Evolutionary conservation across 495 filamentous ascomycete species (phyloP), one percentile per base, ranked within the genome.

Genomic region (Rostrohypoxylon terebratum): DNA sequence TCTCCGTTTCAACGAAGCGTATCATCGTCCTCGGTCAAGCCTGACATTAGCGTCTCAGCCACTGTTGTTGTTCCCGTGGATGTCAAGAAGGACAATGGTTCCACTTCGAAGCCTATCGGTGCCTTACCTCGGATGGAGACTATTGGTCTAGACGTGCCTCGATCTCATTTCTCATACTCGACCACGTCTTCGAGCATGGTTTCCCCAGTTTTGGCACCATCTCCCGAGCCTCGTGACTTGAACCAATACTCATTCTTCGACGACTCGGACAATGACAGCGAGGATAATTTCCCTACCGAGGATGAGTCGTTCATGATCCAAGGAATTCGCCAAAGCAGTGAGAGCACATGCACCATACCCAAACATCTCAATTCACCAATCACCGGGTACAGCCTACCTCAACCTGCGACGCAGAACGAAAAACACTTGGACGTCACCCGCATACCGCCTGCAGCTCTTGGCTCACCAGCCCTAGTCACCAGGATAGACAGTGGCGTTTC

Each of bases 331-430:
- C 47, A 48, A 33, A 45, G 65, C 21, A 45, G 45, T 10, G 59
- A 65, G 1, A 25, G 13, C 36, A 48, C 44, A 7, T 55, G 65
- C 18, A 58, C 36, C 51, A 65, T 66, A 50, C 55, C 58, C 57
- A 63, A 78, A 66, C 59, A 73, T 71, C 20, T 64, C 45, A 48
- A 51, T 62, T 71, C 72, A 57, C 81, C 45, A 3, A 77, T 84
- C 38, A 81, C 81, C 0, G 81, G 78, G 1, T 86, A 85, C 63
- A 80, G 79, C 63, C 79, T 85, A 9, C 83, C 83, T 1, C 74
- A 70, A 20, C 44, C 77, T 6, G 73, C 75, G n/a, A 44, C 58
- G 11, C 74, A 76, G 2, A 72, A 69, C 21, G 68, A 18, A n/a
- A 76, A 75, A 54, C 66, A 66, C 25, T 21, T 55, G 7, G 62